Evolutionary conservation across 2,329 filamentous ascomycete species (phyloP), one percentile per base, ranked within the genome.

Genomic region (Fusarium drepaniforme): DNA sequence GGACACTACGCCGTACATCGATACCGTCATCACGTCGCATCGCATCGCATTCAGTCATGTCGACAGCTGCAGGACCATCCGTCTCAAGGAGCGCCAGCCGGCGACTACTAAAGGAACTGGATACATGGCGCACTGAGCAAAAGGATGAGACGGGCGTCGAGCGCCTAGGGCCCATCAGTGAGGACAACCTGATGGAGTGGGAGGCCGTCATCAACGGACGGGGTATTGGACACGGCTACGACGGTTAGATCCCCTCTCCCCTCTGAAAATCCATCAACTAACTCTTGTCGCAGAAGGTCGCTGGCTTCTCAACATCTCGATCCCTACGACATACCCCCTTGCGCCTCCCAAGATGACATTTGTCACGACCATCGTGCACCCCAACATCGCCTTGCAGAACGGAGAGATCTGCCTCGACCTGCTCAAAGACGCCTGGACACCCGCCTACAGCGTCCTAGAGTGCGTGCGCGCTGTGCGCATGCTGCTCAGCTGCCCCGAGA

Each of bases 391-490:
- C 63, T 86, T 90, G 73, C 78, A 88, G 77, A 95, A 91, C 3
- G 97, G 97, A 77, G 96, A 98, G 84, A 97, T 99, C 81, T 99
- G 97, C 83, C 90, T 98, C 33, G 97, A 98, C 81, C 88, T 98
- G 72, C 88, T 99, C 70, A 89, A 89, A 80, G 89, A 92, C 66
- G 89, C 89, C 21, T 98, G 96, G 96, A 93, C 94, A 69, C 94
- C 96, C 1, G 92, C 94, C 21, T 97, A 98, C 83, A 96, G 93
- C 46, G 89, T 98, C 23, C 89, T 93, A 40, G 90, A 93, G 79
- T 93, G 92, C 71, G 85, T 96, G 79, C 92, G 93, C 77, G 91
- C 91, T 57, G 89, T 96, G 74, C 90, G 93, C 75, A 89, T 93
- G 85, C 86, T 97, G 77, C 86, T 85, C 66, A 77, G 82, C 63